Base-by-base conservation (phyloP, 1,139 yeast genomes). In the Kodamaea ohmeri region DNA sequence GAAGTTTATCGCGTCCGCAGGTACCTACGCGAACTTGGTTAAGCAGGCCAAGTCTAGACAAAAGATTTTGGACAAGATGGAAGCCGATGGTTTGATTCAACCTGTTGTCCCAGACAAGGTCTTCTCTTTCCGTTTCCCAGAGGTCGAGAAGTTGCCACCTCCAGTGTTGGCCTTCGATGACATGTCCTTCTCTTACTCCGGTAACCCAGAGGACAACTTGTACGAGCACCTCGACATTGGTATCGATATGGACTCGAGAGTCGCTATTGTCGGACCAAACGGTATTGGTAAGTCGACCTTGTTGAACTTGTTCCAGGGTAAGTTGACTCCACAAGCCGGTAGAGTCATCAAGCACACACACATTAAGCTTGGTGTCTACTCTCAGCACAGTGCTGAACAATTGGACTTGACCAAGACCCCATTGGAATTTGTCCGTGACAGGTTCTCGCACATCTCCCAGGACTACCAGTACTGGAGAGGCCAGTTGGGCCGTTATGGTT, bases 381-480 rank as follows among this genome's bases (percentile, higher is more conserved):
- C 97, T 20, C 98, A 94, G 75, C 98, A 94, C 71, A 90, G 97
- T 51, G 95, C 95, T 51, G 98, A 92, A 61, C 98, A 92, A 71
- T 80, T 92, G 59, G 98, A 94, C 63, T 78, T 92, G 63, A 84
- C 96, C 54, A 88, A 87, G 73, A 80, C 92, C 47, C 95, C 99
- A 39, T 76, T 92, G 56, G 98, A 94, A 65, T 94, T 92, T 61
- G 97, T 92, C 51, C 90, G 97, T 68, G 95, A 87, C 67, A 87
- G 86, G 65, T 92, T 88, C 73, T 71, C 96, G 28, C 65, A 73
- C 52, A 77, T 92, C 53, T 90, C 97, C 29, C 97, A 92, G 71
- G 99, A 94, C 71, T 89, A 80, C 82, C 97, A 92, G 74, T 90
- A 88, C 78, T 94, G 98, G 98, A 87, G 99, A 76, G 86, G 84